phyloP scores from a whole-genome alignment of 306 rosid genomes.

The Castanea crenata region DNA sequence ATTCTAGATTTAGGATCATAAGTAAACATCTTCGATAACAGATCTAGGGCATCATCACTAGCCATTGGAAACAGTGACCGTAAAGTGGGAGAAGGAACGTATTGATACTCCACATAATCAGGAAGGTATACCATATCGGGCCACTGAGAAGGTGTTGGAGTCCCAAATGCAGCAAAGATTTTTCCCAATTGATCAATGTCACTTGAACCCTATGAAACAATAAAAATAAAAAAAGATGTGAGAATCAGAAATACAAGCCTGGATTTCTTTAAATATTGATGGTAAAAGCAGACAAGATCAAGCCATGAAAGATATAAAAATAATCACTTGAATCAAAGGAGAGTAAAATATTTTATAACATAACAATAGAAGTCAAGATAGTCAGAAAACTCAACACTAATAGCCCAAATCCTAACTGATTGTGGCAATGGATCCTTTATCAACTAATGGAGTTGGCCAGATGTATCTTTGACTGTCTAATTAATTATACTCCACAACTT shows the following conservation, averaged over 20 bases:
- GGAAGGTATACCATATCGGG: conserved; percentile 86
- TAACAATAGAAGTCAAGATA: background rate
- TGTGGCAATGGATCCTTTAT: background rate
- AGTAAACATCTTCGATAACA: conserved; percentile 88
- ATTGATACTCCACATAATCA: conserved; percentile 95
- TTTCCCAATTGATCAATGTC: conserved; percentile 98
- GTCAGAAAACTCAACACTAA: background rate
- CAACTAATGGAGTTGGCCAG: background rate
- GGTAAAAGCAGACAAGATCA: background rate
- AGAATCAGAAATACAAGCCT: conserved; percentile 12
- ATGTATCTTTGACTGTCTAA: background rate
- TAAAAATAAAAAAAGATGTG: conserved; percentile 4
- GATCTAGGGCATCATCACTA: conserved; percentile 87
- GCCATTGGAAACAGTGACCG: conserved; percentile 87
- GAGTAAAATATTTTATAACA: background rate
- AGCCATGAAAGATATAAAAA: background rate
- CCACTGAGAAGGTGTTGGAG: conserved; percentile 93
- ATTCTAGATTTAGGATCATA: conserved; percentile 92
- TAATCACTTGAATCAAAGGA: too few species aligned
- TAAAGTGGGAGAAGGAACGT: conserved; percentile 76
- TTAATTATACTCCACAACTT: background rate
- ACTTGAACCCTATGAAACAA: conserved; percentile 73
- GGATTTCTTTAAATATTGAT: background rate
- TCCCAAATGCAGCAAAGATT: conserved; percentile 90
- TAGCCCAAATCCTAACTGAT: background rate